Evolutionary conservation across 768 basidiomycete species (phyloP), one percentile per base, ranked within the genome.

Genomic region (Rhizopogon roseolus): DNA sequence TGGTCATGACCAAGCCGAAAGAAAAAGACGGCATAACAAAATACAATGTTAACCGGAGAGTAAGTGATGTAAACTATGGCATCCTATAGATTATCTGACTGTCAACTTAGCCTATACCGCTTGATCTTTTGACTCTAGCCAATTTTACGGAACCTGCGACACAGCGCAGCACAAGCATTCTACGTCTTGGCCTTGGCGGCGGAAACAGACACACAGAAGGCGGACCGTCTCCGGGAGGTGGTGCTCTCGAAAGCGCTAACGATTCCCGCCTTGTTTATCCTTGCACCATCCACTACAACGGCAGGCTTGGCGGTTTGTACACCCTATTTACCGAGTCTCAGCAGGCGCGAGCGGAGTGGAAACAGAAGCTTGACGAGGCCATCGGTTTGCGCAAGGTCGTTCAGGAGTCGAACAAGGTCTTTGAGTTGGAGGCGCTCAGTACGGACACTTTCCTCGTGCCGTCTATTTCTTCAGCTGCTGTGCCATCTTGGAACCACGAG

Each of bases 361-460:
- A 91, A 68, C 75, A 82, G 61, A 94, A 92, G 67, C 72, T 98
- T 4, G 84, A 93, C 55, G 90, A 96, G 67, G 94, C 95, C 14
- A 81, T 93, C 49, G 88, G 85, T 8, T 64, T 96, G 53, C 82
- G 95, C 42, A 86, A 81, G 62, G 85, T 88, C 34, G 92, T 94
- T 28, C 89, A 95, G 64, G 95, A 98, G 64, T 88, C 89, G 25
- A 94, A 93, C 70, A 93, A 93, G 74, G 92, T 92, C 16, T 97
- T 98, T 60, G 94, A 98, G 71, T 81, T 94, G 54, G 90, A 92
- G 64, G 90, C 90, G 2, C 76, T 97, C 52, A 95, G 93, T 65
- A 76, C 82, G 17, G 92, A 95, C 62, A 94, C 92, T 0, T 97
- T 97, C 76, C 70, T 88, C 44, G 81, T 91, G 19, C 89, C 91